Evolutionary conservation across 805 yeast species (phyloP), one percentile per base, ranked within the genome.

Genomic region (Metschnikowia cerradonensis): DNA sequence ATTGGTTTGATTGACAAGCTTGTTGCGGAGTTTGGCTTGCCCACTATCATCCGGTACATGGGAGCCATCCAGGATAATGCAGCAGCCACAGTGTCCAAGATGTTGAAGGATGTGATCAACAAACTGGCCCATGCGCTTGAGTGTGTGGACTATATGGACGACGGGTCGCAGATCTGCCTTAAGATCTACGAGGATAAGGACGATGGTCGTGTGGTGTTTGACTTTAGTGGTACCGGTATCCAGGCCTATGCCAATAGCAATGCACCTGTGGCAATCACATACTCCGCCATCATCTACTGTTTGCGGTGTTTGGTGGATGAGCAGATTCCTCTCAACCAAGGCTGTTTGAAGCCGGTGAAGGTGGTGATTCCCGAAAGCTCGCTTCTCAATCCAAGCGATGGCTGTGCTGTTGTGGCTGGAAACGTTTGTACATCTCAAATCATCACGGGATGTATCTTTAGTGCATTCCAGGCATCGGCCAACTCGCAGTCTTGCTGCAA

Each of bases 401-500:
- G 88, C 14, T 92, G 95, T 43, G 99, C 97, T 1, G 96, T 90
- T 35, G 97, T 92, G 17, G 78, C 77, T 2, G 97, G 97, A 7
- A 92, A 92, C 66, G 98, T 92, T 6, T 86, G 91, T 69, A 92
- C 98, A 1, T 86, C 97, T 1, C 98, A 94, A 67, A 78, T 97
- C 59, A 83, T 94, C 43, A 90, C 96, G 0, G 97, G 91, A 67
- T 92, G 88, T 2, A 81, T 94, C 38, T 74, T 92, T 61, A 85
- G 84, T 60, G 94, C 98, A 0, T 90, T 94, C 65, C 77, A 80
- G 53, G 90, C 90, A 4, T 87, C 90, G 73, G 97, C 97, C 2
- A 97, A 90, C 57, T 90, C 97, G 1, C 98, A 92, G 69, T 97
- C 97, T 40, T 90, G 94, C 52, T 89, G 96, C 67, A 92, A 94